phyloP scores from a whole-genome alignment of 305 asterid species.

The Fraxinus greggii region DNA sequence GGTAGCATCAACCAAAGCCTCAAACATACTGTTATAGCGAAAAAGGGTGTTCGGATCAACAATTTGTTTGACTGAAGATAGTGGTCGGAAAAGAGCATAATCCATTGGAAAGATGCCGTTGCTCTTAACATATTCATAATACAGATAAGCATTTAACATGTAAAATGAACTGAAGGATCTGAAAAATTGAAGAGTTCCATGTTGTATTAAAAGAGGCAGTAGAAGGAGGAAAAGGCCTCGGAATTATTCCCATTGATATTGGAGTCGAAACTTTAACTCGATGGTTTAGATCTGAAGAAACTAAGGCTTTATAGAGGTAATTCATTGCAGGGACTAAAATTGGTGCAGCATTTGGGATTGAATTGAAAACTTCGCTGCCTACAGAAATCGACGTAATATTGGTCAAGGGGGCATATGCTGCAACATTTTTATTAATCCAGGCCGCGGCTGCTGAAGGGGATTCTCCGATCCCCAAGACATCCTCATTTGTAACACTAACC shows the following conservation, averaged over 20 bases:
- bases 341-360: conserved; percentile 77
- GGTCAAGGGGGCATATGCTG: conserved; percentile 64
- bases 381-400: conserved; percentile 84
- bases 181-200: conserved; percentile 63
- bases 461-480: conserved; percentile 75
- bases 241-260: conserved; percentile 68
- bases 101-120: conserved; percentile 82
- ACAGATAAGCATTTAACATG: conserved; percentile 93
- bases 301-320: conserved; percentile 71
- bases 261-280: conserved; percentile 83
- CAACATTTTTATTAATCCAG: conserved; percentile 74
- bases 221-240: conserved; percentile 78
- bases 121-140: conserved; percentile 65
- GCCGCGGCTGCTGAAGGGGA: conserved; percentile 81
- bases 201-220: conserved; percentile 70
- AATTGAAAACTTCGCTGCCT: conserved; percentile 82
- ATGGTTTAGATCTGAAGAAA: conserved; percentile 68
- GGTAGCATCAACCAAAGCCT: conserved; percentile 88
- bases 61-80: conserved; percentile 69
- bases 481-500: conserved; percentile 77
- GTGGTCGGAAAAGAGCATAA: conserved; percentile 84
- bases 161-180: conserved; percentile 75
- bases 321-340: conserved; percentile 75
- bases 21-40: conserved; percentile 77
- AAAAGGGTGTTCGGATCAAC: conserved; percentile 93